Base-by-base conservation (phyloP, 192 early-diverging fungal genomes). In the Umbelopsis ramanniana region DNA sequence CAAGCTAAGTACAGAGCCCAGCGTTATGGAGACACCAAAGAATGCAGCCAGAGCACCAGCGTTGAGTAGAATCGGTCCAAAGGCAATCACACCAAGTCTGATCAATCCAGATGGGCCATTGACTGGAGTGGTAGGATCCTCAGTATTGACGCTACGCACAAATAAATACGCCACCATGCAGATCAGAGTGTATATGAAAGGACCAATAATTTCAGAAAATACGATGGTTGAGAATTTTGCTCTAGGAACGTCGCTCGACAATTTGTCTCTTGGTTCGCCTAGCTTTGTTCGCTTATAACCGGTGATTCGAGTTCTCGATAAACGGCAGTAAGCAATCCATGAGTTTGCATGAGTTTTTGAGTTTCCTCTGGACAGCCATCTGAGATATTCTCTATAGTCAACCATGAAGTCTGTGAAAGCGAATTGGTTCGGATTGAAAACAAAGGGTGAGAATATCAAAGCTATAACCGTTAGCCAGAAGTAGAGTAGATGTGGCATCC, bases 351-450 rank as follows among this genome's bases (percentile, higher is more conserved):
- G 89, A 0, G 91, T 78, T 48, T 86, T 82, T 63, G 90, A 90
- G 73, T 94, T 94, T 50, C 93, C 92, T 6, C 90, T 85, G n/a
- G 89, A 91, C 52, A 95, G 80, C 92, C 94, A 95, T 66, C 87
- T 86, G 70, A 95, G 79, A 82, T 89, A 93, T 75, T 92, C 91
- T 47, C 85, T 87, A 76, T 93, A 95, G 74, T 95, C 94, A 8
- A 90, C 69, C 73, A 94, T 82, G 75, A 94, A 94, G 73, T 92
- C 90, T 0, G 83, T 83, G 66, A 94, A 82, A n/a, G 88, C 83
- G 66, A 95, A 94, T 79, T 95, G 94, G 72, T 94, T 93, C n/a
- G 92, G 93, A 69, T 95, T 95, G 79, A 93, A 95, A 46, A 95
- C 63, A 75, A 94, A 95, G 3, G 94, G 93, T 54, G 94, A 90